A percentile compares a stretch with the other conserved stretches of the same genome.
Conservation (phyloP, 805 yeast genomes). For the Cyberlindnera veronae region DNA sequence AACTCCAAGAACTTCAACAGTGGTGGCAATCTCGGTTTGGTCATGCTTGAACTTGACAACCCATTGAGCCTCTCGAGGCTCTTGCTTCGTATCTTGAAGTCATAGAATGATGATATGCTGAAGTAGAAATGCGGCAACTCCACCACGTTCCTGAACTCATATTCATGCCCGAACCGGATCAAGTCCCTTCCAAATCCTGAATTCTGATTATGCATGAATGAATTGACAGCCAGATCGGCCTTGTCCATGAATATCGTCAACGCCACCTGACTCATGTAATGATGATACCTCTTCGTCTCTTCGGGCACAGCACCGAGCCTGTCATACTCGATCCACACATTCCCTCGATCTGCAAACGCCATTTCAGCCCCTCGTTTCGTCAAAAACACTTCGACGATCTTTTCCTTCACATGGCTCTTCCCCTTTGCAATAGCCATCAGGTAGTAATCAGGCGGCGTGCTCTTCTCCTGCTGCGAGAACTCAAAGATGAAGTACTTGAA, state of each 20-base stretch:
- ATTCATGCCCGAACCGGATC: constrained; percentile 19
- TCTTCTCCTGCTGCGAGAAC: constrained; percentile 4
- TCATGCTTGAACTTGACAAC: constrained; percentile 20
- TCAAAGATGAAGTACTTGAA: constrained; percentile 17
- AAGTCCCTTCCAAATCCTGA: constrained; percentile 7
- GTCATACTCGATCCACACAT: constrained; percentile 3
- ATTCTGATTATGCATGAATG: neutral
- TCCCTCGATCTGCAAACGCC: constrained; percentile 9
- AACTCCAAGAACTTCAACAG: constrained; percentile 18
- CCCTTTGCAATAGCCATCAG: constrained; percentile 9
- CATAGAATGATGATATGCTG: constrained; percentile 10
- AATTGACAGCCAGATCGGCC: constrained; percentile 9
- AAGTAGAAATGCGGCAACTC: constrained; percentile 21
- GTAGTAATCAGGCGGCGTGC: constrained; percentile 8
- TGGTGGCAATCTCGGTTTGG: constrained; percentile 20
- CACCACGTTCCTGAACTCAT: constrained; percentile 14
- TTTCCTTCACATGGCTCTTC: constrained; percentile 5
- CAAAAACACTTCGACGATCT: constrained; percentile 16
- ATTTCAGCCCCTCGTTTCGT: constrained; percentile 2
- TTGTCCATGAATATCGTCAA: constrained; percentile 11
- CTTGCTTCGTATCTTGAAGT: constrained; percentile 20
- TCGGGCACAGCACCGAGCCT: constrained; percentile 1
- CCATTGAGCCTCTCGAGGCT: constrained; percentile 15
- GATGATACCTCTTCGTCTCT: constrained; percentile 1
- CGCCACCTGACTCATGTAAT: constrained; percentile 11